Evolutionary conservation across 169 alveolate genomes (phyloP).

Genomic region (Cystoisospora suis): DNA sequence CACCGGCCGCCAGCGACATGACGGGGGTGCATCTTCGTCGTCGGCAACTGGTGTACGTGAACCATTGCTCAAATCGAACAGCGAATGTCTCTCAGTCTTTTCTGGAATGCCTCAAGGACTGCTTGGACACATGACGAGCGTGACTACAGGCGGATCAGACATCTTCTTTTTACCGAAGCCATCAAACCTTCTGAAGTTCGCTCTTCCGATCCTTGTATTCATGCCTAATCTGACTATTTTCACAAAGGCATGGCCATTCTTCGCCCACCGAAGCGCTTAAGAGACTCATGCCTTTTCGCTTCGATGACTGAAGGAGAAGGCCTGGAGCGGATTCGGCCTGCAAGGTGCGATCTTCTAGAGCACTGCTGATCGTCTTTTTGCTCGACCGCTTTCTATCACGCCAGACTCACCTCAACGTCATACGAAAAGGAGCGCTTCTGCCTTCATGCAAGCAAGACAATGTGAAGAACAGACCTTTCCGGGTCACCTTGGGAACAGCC

Average conservation of each 20-base stretch:
- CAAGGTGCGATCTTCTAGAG: no score
- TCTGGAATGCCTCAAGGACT: constrained; percentile 39
- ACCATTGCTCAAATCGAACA: constrained; percentile 23
- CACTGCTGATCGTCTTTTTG: no score
- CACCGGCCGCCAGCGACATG: not conserved
- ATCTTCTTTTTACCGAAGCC: constrained; percentile 79
- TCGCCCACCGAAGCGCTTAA: constrained; percentile 69
- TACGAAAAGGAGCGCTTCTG: no score
- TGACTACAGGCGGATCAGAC: constrained; percentile 69
- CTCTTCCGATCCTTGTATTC: constrained; percentile 76
- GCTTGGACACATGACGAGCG: constrained; percentile 69
- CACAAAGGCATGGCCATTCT: constrained; percentile 76
- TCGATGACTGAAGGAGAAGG: no score
- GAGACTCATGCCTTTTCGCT: no score
- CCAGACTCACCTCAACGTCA: no score
- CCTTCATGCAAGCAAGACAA: no score
- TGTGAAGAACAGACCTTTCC: no score
- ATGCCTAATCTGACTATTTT: constrained; percentile 79
- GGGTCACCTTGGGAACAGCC: no score
- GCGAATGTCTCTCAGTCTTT: constrained; percentile 16
- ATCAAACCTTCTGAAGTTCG: constrained; percentile 73
- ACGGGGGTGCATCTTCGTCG: not conserved
- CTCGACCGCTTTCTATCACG: no score
- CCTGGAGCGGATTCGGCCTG: no score
- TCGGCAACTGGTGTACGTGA: not conserved